Conservation (phyloP, 305 asterid genomes). For the Fraxinus paxiana region DNA sequence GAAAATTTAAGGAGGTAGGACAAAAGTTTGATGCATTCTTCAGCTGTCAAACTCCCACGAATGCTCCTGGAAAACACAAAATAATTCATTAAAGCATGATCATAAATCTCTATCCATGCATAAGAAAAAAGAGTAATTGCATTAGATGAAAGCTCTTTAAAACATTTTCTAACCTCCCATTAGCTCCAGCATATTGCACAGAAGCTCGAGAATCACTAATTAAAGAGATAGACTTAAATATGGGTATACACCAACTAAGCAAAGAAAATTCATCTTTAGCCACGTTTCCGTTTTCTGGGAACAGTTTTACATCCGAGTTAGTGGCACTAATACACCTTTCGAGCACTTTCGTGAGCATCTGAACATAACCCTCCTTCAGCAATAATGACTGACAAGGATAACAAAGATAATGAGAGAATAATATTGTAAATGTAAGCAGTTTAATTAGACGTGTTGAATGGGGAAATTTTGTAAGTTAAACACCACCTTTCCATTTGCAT, state of each 20-base stretch:
- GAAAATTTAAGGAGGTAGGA: slow-evolving; percentile 53
- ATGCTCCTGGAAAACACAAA: slow-evolving; percentile 43
- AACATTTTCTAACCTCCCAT: slow-evolving; percentile 50
- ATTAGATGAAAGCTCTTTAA: slow-evolving; percentile 4
- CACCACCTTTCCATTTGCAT: slow-evolving; percentile 81
- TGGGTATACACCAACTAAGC: slow-evolving; percentile 65
- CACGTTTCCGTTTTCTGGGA: slow-evolving; percentile 31
- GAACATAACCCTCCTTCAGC: slow-evolving; percentile 61
- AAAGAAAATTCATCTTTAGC: slow-evolving; percentile 40
- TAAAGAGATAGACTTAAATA: slow-evolving; percentile 59
- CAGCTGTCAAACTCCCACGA: slow-evolving; percentile 46
- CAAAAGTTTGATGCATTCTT: slow-evolving; percentile 52
- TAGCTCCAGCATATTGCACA: slow-evolving; percentile 38
- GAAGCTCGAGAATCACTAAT: slow-evolving; percentile 47
- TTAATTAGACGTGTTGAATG: slow-evolving; percentile 3
- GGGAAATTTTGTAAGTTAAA: slow-evolving; percentile 14
- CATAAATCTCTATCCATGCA: slow-evolving; percentile 1
- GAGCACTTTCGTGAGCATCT: slow-evolving; percentile 62
- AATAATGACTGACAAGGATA: slow-evolving; percentile 51
- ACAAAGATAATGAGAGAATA: slow-evolving; percentile 29
- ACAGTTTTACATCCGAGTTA: slow-evolving; percentile 47
- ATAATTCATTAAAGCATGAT: slow-evolving; percentile 18
- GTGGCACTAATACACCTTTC: slow-evolving; percentile 54
- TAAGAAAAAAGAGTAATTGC: slow-evolving; percentile 21
- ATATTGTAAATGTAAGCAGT: slow-evolving; percentile 12